phyloP scores from a whole-genome alignment of 140 eudicot species.

The Oenanthe javanica region DNA sequence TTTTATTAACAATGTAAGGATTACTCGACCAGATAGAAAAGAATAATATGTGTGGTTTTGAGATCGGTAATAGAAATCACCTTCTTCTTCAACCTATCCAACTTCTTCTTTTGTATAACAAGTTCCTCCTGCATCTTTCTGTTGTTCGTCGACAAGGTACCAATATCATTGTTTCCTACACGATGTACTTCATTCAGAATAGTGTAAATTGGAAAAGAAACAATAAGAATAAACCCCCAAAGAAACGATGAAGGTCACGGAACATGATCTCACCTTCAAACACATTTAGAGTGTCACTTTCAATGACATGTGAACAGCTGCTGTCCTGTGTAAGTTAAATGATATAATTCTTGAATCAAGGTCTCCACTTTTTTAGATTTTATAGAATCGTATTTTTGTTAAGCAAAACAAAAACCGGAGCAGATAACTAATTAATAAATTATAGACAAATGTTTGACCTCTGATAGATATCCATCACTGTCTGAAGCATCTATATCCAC shows the following conservation, averaged over 20 bases:
- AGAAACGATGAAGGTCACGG: slow-evolving; percentile 5
- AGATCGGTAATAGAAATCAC: slow-evolving; percentile 23
- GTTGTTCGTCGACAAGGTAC: slow-evolving; percentile 34
- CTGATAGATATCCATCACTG: slow-evolving; percentile 94
- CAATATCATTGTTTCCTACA: slow-evolving; percentile 32
- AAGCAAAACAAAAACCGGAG: neutral
- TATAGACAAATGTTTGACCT: slow-evolving; percentile 38
- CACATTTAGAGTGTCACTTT: slow-evolving; percentile 27
- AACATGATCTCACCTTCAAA: slow-evolving; percentile 44
- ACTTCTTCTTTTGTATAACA: slow-evolving; percentile 39
- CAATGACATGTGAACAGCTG: slow-evolving; percentile 28
- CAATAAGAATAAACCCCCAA: neutral
- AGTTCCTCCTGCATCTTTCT: slow-evolving; percentile 46
- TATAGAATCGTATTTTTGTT: neutral
- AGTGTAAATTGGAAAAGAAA: neutral
- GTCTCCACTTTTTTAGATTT: neutral
- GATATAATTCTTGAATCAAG: neutral
- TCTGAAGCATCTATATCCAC: slow-evolving; percentile 56
- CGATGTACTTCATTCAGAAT: neutral
- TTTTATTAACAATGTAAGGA: no score
- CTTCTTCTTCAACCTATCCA: slow-evolving; percentile 59
- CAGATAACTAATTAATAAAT: slow-evolving; percentile 7
- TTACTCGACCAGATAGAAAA: neutral
- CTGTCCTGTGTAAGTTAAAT: slow-evolving; percentile 38
- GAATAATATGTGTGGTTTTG: neutral